These are phyloP conservation scores for Clonostachys byssicola DNA, from an alignment of 2,329 filamentous ascomycete genomes.

Conservation along the genomic window DNA sequence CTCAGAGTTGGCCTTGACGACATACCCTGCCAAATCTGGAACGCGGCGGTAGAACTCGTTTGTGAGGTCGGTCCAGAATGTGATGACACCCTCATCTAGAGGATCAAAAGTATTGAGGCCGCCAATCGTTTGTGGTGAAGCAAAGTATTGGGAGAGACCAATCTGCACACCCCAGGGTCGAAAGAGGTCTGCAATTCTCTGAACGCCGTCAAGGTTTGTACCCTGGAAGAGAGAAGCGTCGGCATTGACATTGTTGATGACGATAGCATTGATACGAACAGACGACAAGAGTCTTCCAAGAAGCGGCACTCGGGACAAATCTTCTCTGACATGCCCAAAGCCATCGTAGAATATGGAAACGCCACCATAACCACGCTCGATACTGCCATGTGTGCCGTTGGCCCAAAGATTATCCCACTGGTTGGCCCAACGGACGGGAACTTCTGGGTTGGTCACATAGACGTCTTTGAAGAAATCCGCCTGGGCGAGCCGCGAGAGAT, in stretches of 20 bases:
- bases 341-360: conserved; percentile 66
- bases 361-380: conserved; percentile 66
- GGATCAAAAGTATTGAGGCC: conserved; percentile 62
- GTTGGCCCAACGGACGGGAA: conserved; percentile 65
- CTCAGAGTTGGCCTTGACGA: conserved; percentile 70
- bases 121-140: conserved; percentile 53
- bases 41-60: conserved; percentile 54
- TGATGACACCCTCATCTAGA: conserved; percentile 51
- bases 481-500: conserved; percentile 61
- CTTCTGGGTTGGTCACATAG: conserved; percentile 50
- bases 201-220: conserved; percentile 57
- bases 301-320: conserved; percentile 54
- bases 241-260: conserved; percentile 72
- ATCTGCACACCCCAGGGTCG: conserved; percentile 64
- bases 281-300: conserved; percentile 66
- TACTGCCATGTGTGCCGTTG: conserved; percentile 36
- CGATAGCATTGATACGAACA: conserved; percentile 59
- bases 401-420: conserved; percentile 70
- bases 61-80: conserved; percentile 60
- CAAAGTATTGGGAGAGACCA: conserved; percentile 66
- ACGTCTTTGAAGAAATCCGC: conserved; percentile 44
- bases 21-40: conserved; percentile 64
- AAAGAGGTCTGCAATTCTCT: conserved; percentile 59
- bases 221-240: conserved; percentile 51
- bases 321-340: conserved; percentile 45